Evolutionary conservation across 2,329 filamentous ascomycete genomes (phyloP), one percentile per base, ranked within the genome.

Genomic region (Alternaria brassicicola): DNA sequence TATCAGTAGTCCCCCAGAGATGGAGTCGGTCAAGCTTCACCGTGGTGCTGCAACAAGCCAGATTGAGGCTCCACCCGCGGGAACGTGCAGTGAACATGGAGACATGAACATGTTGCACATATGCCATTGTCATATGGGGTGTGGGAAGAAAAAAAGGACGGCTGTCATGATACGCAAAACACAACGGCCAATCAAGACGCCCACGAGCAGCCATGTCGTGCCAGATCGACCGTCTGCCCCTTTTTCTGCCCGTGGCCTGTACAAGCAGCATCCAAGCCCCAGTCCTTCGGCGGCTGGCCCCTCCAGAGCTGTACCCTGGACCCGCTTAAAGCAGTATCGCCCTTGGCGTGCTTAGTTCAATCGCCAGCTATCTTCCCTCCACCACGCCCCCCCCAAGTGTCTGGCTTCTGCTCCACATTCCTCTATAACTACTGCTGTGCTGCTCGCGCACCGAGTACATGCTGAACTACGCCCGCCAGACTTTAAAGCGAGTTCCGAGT

Each of bases 401-500:
- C 52, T 62, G 52, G 59, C 59, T 55, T 63, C 63, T 62, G 57
- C 66, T 65, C 62, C 57, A 54, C 61, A 25, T 35, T 47, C 15
- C 52, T 47, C 41, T 50, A 45, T 54, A 33, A 47, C 56, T 58
- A 42, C 61, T 54, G 55, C 19, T 39, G 64, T 66, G 62, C 56
- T 59, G 48, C 62, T 62, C 63, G 59, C 45, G 48, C 63, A 51
- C 54, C 56, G 62, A 70, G 69, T 77, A 69, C 71, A 77, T 78
- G 74, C 69, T 78, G 59, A 74, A 73, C 59, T 68, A 70, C 70
- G 74, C 75, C 59, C 74, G 75, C 65, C 70, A 75, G 62, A 77
- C 75, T 53, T 66, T 78, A 58, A 76, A 78, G 67, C 69, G 73
- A 73, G 74, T 78, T 68, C 75, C 76, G 21, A 78, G 76, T 75